Evolutionary conservation across 208 protist genomes (phyloP), one percentile per base, ranked within the genome.

Genomic region (Trypanosoma conorhini): DNA sequence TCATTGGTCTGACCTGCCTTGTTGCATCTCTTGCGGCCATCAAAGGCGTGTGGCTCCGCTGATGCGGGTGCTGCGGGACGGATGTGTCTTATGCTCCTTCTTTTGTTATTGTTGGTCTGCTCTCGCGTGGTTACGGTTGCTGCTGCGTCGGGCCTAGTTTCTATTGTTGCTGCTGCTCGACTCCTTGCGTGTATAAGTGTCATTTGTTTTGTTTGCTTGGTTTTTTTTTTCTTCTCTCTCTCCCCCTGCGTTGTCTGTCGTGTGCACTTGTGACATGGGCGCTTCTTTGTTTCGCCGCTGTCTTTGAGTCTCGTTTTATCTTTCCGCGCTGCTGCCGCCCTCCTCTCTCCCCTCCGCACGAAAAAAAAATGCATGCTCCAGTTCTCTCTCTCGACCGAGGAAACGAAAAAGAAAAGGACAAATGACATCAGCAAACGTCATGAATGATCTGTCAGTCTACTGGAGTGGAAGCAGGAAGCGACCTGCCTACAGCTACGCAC

Each of bases 401-500:
- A 15, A 19, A 13, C 21, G 61, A 24, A 55, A 44, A 58, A 31
- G 30, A n/a, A 12, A 17, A 56, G 56, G 67, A 12, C 24, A 38
- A 31, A 59, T 57, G 26, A 26, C 26, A 21, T 13, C 56, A 46
- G 1, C 51, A 24, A 33, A 33, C 5, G 40, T 30, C 7, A 26
- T 81, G 12, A 72, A 75, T 38, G 76, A 86, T 21, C 65, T 86
- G 33, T 51, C 66, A 51, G 28, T 68, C 7, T 86, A 83, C 67
- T 50, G 52, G 28, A 86, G 56, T 40, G 83, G 72, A 5, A 40
- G 65, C 24, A 78, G 85, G 13, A 63, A 76, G 24, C 80, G 70
- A n/a, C 89, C 89, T 19, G 9, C 48, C n/a, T 68, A 91, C 5
- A 74, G 60, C 24, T 94, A 94, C 68, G 38, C 62, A 28, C 62